Percentiles rank a stretch among this genome's conserved stretches.
phyloP scores from a whole-genome alignment of 1,284 basidiomycete species.

The Puccinia coronata region DNA sequence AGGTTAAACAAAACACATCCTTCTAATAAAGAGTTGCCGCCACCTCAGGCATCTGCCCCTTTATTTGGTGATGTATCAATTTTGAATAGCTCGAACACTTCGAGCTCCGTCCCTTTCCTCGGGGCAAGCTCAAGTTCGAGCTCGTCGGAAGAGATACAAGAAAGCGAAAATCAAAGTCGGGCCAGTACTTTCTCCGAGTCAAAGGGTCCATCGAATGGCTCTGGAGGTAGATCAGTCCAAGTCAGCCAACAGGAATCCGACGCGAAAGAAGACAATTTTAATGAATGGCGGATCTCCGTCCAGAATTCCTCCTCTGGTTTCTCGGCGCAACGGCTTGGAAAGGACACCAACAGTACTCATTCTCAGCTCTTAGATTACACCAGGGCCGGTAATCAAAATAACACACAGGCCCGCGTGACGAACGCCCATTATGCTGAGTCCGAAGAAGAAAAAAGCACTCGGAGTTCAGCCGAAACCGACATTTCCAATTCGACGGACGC shows the following conservation, averaged over 20 bases:
- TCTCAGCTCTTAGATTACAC: neutral
- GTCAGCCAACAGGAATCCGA: neutral
- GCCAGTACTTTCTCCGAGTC: neutral
- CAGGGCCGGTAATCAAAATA: neutral
- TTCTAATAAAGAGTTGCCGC: neutral
- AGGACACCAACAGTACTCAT: neutral
- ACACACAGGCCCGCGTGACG: neutral
- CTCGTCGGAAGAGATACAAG: neutral
- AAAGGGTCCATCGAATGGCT: neutral
- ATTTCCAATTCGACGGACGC: neutral
- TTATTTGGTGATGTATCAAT: neutral
- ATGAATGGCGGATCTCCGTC: slow-evolving; percentile 6
- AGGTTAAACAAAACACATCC: neutral
- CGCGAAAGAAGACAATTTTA: neutral
- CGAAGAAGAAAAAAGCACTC: neutral
- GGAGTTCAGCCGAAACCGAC: neutral
- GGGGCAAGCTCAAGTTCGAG: neutral
- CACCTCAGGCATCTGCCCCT: neutral
- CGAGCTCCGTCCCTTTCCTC: neutral
- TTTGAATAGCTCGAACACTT: neutral
- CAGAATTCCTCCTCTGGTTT: slow-evolving; percentile 7
- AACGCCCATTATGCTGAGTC: neutral
- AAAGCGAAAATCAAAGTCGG: neutral
- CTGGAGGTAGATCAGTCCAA: neutral
- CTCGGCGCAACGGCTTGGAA: neutral